Base-by-base conservation (phyloP, 257 asterid genomes). In the Nicotiana tabacum region DNA sequence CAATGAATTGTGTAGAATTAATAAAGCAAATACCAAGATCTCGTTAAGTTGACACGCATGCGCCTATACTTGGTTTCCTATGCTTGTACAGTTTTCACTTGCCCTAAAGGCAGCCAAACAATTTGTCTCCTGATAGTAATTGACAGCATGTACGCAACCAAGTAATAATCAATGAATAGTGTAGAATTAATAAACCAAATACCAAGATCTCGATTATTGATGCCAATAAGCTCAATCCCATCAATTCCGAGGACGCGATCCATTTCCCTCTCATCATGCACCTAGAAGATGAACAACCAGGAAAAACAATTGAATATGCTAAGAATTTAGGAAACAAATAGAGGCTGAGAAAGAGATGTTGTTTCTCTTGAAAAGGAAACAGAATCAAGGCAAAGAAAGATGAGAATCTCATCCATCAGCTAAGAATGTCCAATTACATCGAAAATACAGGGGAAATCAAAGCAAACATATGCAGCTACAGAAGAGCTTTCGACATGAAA, bases 191-290 rank as follows among this genome's bases (percentile, higher is more conserved):
- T 74, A 13, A 51, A 27, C 64, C 64, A 70, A 55, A 78, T 89
- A 95, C 98, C 98, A 56, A 95, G 97, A 88, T 90, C 89, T 27
- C 98, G 92, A 77, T 95, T 95, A 84, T 95, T 95, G 84, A 95
- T 95, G 91, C 98, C 98, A 85, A 95, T 86, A 80, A 95, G 95
- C 81, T 95, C 89, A 84, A 95, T 58, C 83, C 97, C 98, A 21
- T 93, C 94, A 53, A 95, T 89, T 67, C 79, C 89, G 43, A 95
- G 88, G 65, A 93, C 97, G 51, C 96, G 97, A 78, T 93, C 97
- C 96, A 93, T 92, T 89, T 95, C 97, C 87, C 84, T 87, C 90
- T 93, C 98, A 86, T 95, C 97, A 29, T 95, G 98, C 67, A 93
- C 98, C 98, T 94, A 82, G 67, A 88, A 86, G 82, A 86, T 81